Conservation (phyloP, 768 basidiomycete genomes). For the Sporobolomyces roseus region DNA sequence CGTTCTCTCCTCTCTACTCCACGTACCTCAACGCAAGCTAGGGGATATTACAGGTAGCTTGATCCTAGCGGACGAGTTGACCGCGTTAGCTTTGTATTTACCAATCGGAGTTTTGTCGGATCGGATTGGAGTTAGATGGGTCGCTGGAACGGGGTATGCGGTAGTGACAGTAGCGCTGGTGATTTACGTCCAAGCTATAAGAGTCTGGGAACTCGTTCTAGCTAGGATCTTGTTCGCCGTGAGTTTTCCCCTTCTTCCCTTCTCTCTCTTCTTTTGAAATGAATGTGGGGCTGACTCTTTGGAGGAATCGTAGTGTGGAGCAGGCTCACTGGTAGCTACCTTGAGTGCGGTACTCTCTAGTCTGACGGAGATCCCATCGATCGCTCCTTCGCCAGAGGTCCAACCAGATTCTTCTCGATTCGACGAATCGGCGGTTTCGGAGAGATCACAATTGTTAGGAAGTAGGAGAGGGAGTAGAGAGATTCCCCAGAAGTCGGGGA, state of each 20-base stretch:
- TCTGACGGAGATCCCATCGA: neutral
- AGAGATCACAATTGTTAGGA: too few species aligned
- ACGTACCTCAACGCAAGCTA: neutral
- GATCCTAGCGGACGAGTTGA: slow-evolving; percentile 40
- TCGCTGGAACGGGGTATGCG: slow-evolving; percentile 2
- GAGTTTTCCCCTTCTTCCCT: neutral
- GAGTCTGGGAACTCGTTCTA: slow-evolving; percentile 8
- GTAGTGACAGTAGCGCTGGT: too few species aligned
- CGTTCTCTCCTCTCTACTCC: slow-evolving; percentile 15
- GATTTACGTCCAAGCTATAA: slow-evolving; percentile 6
- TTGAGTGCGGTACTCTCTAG: slow-evolving; percentile 10
- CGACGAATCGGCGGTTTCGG: too few species aligned
- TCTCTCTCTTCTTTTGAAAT: neutral
- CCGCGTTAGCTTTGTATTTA: slow-evolving; percentile 27
- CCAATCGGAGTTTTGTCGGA: slow-evolving; percentile 17
- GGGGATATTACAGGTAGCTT: slow-evolving; percentile 19
- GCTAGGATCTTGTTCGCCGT: slow-evolving; percentile 28
- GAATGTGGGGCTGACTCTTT: too few species aligned
- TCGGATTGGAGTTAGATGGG: slow-evolving; percentile 8
- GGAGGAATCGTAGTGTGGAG: slow-evolving; percentile 15
- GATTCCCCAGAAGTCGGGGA: neutral
- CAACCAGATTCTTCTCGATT: too few species aligned
- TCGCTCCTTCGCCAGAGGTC: too few species aligned
- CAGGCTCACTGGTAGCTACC: slow-evolving; percentile 10
- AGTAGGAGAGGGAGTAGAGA: too few species aligned